These are phyloP conservation scores for Paraconiothyrium sp. DNA, from an alignment of 2,329 filamentous ascomycete species.

Conservation along the genomic window DNA sequence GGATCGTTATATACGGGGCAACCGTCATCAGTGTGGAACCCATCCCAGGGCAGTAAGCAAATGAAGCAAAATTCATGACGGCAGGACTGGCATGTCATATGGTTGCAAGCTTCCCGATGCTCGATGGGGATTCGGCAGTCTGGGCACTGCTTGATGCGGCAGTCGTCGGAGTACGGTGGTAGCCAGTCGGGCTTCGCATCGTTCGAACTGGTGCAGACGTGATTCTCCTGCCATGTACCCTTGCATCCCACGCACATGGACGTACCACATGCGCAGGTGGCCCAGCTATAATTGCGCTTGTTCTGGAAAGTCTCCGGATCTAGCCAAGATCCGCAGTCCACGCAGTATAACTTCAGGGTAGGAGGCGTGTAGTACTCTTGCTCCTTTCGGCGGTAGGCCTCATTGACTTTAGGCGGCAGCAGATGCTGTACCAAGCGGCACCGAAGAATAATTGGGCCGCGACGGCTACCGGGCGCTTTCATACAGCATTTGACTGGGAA, in stretches of 20 bases:
- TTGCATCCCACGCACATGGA: constrained; percentile 1
- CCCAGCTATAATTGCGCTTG: neutral
- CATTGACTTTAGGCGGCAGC: neutral
- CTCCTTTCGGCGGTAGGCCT: neutral
- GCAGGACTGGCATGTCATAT: constrained; percentile 7
- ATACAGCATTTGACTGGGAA: constrained; percentile 1
- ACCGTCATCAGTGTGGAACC: neutral
- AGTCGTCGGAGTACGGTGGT: neutral
- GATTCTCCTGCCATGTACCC: neutral
- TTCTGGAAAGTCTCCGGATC: neutral
- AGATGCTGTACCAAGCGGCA: neutral
- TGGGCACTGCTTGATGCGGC: constrained; percentile 14
- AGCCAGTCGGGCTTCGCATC: neutral
- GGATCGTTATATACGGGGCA: constrained; percentile 2
- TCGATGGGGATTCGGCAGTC: neutral
- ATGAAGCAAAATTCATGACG: constrained; percentile 2
- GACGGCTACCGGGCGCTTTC: neutral
- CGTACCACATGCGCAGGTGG: neutral
- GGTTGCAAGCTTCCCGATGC: neutral
- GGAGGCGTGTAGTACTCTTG: neutral
- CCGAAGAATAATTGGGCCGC: neutral
- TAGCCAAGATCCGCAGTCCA: neutral
- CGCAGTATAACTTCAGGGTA: neutral
- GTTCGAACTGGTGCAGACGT: neutral
- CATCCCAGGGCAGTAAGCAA: constrained; percentile 1